Evolutionary conservation across 495 filamentous ascomycete genomes (phyloP), one percentile per base, ranked within the genome.

Genomic region (Staphylotrichum longicolle): DNA sequence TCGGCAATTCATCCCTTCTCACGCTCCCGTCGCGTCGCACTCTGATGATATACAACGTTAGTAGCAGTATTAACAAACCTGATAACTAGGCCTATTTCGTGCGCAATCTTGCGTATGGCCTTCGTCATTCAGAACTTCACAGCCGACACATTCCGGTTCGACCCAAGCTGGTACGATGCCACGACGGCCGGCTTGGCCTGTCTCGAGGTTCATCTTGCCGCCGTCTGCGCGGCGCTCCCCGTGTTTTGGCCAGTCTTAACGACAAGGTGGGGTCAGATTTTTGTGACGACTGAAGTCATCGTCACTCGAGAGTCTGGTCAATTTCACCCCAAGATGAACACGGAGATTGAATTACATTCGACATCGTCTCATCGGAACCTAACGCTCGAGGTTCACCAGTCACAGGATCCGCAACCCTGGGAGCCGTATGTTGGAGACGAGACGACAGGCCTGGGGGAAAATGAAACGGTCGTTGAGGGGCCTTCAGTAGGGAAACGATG

Each of bases 261-360:
- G 45, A 50, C 51, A 3, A 42, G 8, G 34, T 69, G 66, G 65
- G 63, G 62, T 14, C 63, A 61, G 42, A 71, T 73, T 41, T 70
- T 71, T 32, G 71, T 73, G 30, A 73, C 69, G 35, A 63, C 68
- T 41, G 69, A 71, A 39, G 63, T 73, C 30, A 66, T 62, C 12
- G 63, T 73, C 42, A 72, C 68, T 7, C 56, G 64, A 3, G 70
- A 72, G 44, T 15, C 14, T 7, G 60, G 60, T 32, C 54, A 20
- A 12, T 57, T 50, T n/a, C 30, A 44, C 12, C 52, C 53, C 7
- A 2, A 41, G 3, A 8, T n/a, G 42, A 47, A 40, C 27, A n/a
- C 5, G 12, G 27, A 39, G 49, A 14, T 44, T n/a, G 45, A 39
- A 45, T n/a, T 27, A 14, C 12, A 30, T 7, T 39, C 58, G 14